phyloP scores from a whole-genome alignment of 2,329 filamentous ascomycete genomes.

The Pseudogymnoascus pannorum region DNA sequence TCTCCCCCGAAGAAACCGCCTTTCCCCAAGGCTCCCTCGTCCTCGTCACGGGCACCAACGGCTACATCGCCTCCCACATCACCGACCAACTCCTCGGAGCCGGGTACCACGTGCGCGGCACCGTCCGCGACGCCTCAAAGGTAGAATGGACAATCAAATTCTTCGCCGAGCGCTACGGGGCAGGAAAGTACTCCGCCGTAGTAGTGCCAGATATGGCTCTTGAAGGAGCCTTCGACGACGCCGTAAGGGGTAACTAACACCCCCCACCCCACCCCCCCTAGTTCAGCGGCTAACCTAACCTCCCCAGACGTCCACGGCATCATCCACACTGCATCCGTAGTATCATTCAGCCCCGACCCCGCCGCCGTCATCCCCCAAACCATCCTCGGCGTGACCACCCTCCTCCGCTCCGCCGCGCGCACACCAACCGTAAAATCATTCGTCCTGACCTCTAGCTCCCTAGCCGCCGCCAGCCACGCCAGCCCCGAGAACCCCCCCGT shows the following conservation, averaged over 20 bases:
- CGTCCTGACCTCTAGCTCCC: conserved; percentile 33
- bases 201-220: conserved; percentile 30
- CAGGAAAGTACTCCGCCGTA: conserved; percentile 30
- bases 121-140: conserved; percentile 32
- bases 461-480: conserved; percentile 21
- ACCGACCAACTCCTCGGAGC: conserved; percentile 32
- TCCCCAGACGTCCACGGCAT: conserved; percentile 25
- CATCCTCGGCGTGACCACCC: neutral
- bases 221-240: conserved; percentile 23
- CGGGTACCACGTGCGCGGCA: conserved; percentile 40
- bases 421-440: conserved; percentile 32
- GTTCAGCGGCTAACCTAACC: neutral
- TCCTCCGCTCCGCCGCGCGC: neutral
- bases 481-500: conserved; percentile 16
- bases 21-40: conserved; percentile 29
- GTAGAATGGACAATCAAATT: conserved; percentile 27
- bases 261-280: too few species aligned
- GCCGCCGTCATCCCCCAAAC: conserved; percentile 17
- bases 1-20: neutral
- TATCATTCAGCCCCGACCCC: conserved; percentile 25
- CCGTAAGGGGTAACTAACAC: conserved; percentile 24
- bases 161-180: conserved; percentile 30
- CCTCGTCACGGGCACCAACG: conserved; percentile 37
- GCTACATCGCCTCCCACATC: conserved; percentile 35
- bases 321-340: conserved; percentile 26